A percentile compares a stretch with the other conserved stretches of the same genome.
These are phyloP conservation scores for Myxozyma monticola DNA, from an alignment of 805 yeast species.

Conservation along the genomic window DNA sequence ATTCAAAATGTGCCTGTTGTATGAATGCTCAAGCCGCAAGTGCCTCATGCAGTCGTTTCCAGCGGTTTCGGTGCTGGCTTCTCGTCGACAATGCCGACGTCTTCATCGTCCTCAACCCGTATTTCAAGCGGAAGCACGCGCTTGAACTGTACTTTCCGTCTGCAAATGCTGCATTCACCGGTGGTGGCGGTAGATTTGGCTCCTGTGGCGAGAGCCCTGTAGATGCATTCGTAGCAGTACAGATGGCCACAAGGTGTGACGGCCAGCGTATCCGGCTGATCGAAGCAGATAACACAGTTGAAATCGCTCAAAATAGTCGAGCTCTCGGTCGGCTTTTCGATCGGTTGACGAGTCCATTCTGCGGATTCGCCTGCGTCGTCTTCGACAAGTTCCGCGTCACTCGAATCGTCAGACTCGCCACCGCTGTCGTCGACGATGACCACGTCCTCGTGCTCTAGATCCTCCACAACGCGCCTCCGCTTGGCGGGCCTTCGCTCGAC, in stretches of 20 bases:
- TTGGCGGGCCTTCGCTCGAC: too few relatives aligned
- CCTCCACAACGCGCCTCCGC: too few relatives aligned
- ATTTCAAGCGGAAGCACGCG: conserved; percentile 35
- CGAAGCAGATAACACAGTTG: conserved; percentile 42
- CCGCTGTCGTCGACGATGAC: too few relatives aligned
- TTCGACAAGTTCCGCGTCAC: neutral
- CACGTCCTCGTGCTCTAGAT: too few relatives aligned
- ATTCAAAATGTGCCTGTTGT: neutral
- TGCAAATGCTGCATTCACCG: conserved; percentile 42
- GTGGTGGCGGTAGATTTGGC: conserved; percentile 30
- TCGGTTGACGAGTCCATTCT: conserved; percentile 1
- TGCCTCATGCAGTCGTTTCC: too few relatives aligned
- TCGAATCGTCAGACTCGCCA: too few relatives aligned
- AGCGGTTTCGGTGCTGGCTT: too few relatives aligned
- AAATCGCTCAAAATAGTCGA: conserved; percentile 25
- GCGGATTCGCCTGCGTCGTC: neutral
- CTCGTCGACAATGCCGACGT: neutral
- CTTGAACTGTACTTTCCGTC: conserved; percentile 36
- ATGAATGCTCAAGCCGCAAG: too few relatives aligned
- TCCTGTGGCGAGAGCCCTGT: conserved; percentile 37
- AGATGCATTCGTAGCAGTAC: conserved; percentile 41
- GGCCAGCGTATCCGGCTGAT: conserved; percentile 36
- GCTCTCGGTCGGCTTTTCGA: conserved; percentile 21
- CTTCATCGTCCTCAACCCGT: conserved; percentile 24
- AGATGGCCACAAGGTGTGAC: conserved; percentile 42